A percentile compares a stretch with the other conserved stretches of the same genome.
phyloP scores from a whole-genome alignment of 768 basidiomycete species.

The Aureoboletus auriporus region DNA sequence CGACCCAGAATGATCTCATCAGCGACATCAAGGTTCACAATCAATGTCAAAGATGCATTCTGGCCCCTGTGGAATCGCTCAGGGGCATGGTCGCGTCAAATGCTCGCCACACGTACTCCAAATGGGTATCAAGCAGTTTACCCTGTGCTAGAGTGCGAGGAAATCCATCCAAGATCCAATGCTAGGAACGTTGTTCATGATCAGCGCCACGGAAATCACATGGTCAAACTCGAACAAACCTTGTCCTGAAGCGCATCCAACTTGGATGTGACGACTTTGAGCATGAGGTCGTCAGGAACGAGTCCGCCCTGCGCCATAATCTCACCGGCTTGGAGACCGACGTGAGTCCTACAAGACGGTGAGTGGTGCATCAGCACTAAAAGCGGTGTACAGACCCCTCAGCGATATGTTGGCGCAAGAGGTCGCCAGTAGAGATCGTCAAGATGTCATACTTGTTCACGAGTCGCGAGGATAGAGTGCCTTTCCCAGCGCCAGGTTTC shows the following conservation, averaged over 20 bases:
- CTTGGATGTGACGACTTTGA: conserved; percentile 70
- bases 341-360: conserved; percentile 46
- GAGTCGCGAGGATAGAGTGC: conserved; percentile 73
- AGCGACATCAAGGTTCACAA: conserved; percentile 86
- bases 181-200: conserved; percentile 37
- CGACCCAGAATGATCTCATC: conserved; percentile 81
- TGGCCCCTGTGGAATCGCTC: conserved; percentile 42
- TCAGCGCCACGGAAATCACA: neutral
- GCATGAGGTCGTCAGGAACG: conserved; percentile 75
- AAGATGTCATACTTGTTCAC: conserved; percentile 78
- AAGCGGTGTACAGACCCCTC: conserved; percentile 34
- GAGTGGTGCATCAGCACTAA: neutral
- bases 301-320: conserved; percentile 78
- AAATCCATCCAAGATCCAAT: conserved; percentile 93
- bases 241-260: conserved; percentile 62
- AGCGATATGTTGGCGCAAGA: conserved; percentile 79
- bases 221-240: conserved; percentile 35
- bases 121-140: conserved; percentile 68
- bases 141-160: conserved; percentile 88
- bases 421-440: conserved; percentile 78
- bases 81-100: neutral
- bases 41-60: conserved; percentile 65
- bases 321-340: conserved; percentile 71
- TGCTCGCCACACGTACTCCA: conserved; percentile 45
- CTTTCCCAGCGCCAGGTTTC: conserved; percentile 75